These are phyloP conservation scores for Symbiodinium pilosum DNA, from an alignment of 73 alveolate genomes.

Conservation along the genomic window DNA sequence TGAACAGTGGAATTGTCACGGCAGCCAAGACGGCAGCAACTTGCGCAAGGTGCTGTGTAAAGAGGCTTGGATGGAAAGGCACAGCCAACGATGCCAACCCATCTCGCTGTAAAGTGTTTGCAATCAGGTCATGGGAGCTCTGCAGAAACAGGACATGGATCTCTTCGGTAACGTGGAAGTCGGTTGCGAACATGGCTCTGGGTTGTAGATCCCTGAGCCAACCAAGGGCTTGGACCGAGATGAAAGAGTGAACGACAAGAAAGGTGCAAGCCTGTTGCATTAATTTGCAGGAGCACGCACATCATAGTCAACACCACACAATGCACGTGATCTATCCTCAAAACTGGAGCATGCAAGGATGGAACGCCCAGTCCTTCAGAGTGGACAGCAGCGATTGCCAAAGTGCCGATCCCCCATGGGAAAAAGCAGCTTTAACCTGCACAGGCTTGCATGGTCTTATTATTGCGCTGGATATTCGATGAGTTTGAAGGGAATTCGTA, in stretches of 20 bases:
- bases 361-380: conserved; percentile 9
- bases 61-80: neutral
- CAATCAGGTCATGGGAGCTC: neutral
- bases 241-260: neutral
- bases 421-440: neutral
- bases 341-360: too few relatives aligned
- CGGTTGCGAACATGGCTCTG: conserved; percentile 13
- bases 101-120: neutral
- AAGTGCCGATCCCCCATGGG: conserved; percentile 30
- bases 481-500: too few relatives aligned
- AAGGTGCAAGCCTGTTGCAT: too few relatives aligned
- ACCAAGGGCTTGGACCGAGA: neutral
- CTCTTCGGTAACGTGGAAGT: neutral
- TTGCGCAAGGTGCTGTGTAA: neutral
- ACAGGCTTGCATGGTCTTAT: too few relatives aligned
- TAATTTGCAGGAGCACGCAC: too few relatives aligned
- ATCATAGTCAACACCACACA: too few relatives aligned
- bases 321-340: too few relatives aligned
- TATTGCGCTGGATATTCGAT: too few relatives aligned
- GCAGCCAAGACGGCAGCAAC: neutral
- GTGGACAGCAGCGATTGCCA: conserved; percentile 26
- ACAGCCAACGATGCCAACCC: too few relatives aligned
- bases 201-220: neutral
- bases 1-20: neutral
- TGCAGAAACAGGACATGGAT: neutral